Percentiles rank a stretch among this genome's conserved stretches.
These are phyloP conservation scores for Chiua sp. DNA, from an alignment of 1,284 basidiomycete species.

Conservation along the genomic window DNA sequence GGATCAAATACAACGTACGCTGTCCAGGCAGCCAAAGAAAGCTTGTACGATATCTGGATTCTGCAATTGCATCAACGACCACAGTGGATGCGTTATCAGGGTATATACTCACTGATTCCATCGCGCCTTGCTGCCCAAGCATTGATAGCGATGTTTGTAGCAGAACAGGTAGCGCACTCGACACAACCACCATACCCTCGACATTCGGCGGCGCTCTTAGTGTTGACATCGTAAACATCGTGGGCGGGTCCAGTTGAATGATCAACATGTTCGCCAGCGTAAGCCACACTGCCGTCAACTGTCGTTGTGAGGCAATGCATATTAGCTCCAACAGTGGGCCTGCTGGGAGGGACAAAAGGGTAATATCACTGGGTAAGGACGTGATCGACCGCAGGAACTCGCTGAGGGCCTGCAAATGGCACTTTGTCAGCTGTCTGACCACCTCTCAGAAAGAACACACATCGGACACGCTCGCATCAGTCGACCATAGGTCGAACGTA, in stretches of 20 bases:
- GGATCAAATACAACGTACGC: conserved; percentile 46
- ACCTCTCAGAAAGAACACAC: conserved; percentile 51
- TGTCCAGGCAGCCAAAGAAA: conserved; percentile 83
- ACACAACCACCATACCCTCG: conserved; percentile 53
- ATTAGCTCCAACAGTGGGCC: conserved; percentile 81
- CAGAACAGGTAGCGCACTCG: conserved; percentile 60
- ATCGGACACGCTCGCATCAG: conserved; percentile 75
- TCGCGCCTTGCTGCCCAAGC: conserved; percentile 63
- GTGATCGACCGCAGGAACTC: conserved; percentile 85
- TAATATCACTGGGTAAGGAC: conserved; percentile 71
- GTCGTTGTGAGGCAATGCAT: conserved; percentile 73
- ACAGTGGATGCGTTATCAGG: background rate
- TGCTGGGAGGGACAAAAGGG: conserved; percentile 79
- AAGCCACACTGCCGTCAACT: conserved; percentile 85
- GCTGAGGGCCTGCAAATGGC: conserved; percentile 63
- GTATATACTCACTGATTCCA: conserved; percentile 64
- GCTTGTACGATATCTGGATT: conserved; percentile 90
- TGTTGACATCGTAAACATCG: conserved; percentile 48
- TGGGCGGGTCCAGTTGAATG: conserved; percentile 79
- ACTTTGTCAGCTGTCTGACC: conserved; percentile 9
- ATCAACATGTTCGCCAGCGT: conserved; percentile 79
- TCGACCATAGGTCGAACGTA: conserved; percentile 76
- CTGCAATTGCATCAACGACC: conserved; percentile 40
- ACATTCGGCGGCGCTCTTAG: conserved; percentile 46
- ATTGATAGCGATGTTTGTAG: conserved; percentile 63